A percentile compares a stretch with the other conserved stretches of the same genome.
Conservation (phyloP, 2,329 filamentous ascomycete species). For the Pseudogymnoascus sp. region DNA sequence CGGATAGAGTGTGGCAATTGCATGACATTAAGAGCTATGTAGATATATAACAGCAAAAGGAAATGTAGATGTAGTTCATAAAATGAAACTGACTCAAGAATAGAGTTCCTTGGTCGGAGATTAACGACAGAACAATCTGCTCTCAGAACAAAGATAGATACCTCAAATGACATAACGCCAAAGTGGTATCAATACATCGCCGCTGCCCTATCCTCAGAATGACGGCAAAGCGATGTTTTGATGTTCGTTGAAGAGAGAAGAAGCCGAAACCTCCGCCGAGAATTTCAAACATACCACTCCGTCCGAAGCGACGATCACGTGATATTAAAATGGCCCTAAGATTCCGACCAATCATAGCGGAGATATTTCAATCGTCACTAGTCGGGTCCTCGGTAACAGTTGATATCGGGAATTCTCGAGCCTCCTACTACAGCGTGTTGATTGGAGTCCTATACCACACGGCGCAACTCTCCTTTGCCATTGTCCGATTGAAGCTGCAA, state of each 20-base stretch:
- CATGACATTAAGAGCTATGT: not conserved
- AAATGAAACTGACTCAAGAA: conserved; percentile 32
- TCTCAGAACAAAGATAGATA: conserved; percentile 26
- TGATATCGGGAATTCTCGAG: conserved; percentile 7
- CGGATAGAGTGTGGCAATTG: not conserved
- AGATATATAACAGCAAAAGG: not conserved
- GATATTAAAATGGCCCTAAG: conserved; percentile 4
- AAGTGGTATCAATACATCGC: conserved; percentile 16
- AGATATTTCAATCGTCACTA: conserved; percentile 8
- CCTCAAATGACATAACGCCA: conserved; percentile 27
- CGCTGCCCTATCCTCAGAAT: conserved; percentile 22
- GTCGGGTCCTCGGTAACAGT: conserved; percentile 9
- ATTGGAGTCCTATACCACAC: conserved; percentile 5
- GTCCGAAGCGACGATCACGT: conserved; percentile 14
- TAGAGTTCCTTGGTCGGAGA: conserved; percentile 29
- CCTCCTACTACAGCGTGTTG: not conserved
- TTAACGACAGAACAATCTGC: conserved; percentile 31
- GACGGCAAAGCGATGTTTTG: conserved; percentile 25
- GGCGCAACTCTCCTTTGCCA: conserved; percentile 9
- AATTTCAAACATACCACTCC: conserved; percentile 13
- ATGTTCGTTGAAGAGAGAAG: conserved; percentile 24
- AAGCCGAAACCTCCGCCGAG: conserved; percentile 9
- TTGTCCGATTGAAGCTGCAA: conserved; percentile 3
- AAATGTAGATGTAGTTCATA: conserved; percentile 28
- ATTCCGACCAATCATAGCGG: not conserved